phyloP scores from a whole-genome alignment of 305 asterid genomes.

The Solanum hybrid region DNA sequence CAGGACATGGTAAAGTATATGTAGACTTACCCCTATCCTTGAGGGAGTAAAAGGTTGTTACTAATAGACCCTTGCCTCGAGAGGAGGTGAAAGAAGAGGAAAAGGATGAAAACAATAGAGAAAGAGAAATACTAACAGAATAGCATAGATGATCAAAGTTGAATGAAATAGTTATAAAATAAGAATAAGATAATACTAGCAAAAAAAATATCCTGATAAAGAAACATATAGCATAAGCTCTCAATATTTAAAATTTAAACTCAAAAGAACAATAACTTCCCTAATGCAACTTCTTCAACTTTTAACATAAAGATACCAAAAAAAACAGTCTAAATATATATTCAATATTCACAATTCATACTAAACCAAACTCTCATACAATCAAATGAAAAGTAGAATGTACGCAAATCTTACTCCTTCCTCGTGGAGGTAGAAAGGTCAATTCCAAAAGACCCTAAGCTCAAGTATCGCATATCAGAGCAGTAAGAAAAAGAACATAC shows the following conservation, averaged over 20 bases:
- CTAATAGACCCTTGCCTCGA: background rate
- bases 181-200: background rate
- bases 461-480: background rate
- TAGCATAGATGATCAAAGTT: background rate
- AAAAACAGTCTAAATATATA: background rate
- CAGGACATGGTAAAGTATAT: background rate
- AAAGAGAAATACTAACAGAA: background rate
- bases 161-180: background rate
- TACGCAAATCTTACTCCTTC: background rate
- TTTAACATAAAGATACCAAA: background rate
- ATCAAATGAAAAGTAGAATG: background rate
- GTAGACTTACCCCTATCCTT: background rate
- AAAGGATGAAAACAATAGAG: background rate
- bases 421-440: background rate
- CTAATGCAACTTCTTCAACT: background rate
- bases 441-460: background rate
- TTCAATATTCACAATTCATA: background rate
- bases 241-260: background rate
- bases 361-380: background rate
- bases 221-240: background rate
- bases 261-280: background rate
- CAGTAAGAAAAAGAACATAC: background rate
- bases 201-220: background rate
- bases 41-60: accelerated
- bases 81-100: background rate